Conservation (phyloP, 108 stramenopile species). For the Chaetoceros tenuissimus region DNA sequence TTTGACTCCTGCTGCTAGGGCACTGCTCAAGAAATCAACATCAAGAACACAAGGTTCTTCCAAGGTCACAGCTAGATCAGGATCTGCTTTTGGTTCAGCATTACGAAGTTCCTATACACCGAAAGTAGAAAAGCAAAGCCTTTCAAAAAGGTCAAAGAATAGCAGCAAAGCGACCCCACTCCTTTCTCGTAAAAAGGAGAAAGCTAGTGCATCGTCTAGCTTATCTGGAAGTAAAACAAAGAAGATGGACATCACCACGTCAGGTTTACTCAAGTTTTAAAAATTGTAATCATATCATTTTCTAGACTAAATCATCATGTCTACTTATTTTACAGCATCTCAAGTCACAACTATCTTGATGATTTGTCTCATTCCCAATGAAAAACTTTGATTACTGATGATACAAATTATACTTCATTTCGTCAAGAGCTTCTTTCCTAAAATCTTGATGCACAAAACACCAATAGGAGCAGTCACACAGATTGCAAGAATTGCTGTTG, state of each 20-base stretch:
- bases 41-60: neutral
- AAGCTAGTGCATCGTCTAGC: too few species aligned
- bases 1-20: neutral
- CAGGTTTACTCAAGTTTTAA: too few species aligned
- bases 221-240: too few species aligned
- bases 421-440: constrained; percentile 1
- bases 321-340: too few species aligned
- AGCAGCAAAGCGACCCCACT: neutral
- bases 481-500: constrained; percentile 14
- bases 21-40: neutral
- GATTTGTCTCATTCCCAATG: too few species aligned
- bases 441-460: constrained; percentile 8
- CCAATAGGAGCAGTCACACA: constrained; percentile 19
- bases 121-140: neutral
- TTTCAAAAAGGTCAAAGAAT: neutral
- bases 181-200: too few species aligned
- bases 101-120: neutral
- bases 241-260: too few species aligned
- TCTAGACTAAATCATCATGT: too few species aligned
- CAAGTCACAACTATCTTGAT: too few species aligned
- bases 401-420: too few species aligned
- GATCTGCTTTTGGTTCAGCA: neutral
- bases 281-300: too few species aligned
- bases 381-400: too few species aligned
- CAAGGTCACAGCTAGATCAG: neutral